Percentiles rank a stretch among this genome's conserved stretches.
These are phyloP conservation scores for Stachybotrys chlorohalonatus DNA, from an alignment of 2,329 filamentous ascomycete species.

Conservation along the genomic window DNA sequence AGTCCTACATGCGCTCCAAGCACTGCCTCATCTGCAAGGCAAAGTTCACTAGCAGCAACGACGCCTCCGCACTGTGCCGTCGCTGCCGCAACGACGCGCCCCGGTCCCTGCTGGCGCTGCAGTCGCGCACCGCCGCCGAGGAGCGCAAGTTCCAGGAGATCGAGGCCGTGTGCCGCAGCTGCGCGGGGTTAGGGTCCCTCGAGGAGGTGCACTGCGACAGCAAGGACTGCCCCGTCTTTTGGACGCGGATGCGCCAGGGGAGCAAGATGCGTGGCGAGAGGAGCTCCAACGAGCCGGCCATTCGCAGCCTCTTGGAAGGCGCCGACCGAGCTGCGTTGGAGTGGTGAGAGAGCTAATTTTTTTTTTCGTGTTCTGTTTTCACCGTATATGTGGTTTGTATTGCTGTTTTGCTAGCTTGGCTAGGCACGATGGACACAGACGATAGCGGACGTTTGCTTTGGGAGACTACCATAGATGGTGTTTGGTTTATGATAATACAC, in stretches of 20 bases:
- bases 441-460: not conserved
- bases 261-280: slow-evolving; percentile 34
- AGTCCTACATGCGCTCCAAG: slow-evolving; percentile 80
- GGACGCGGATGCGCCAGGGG: slow-evolving; percentile 59
- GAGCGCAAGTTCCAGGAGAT: slow-evolving; percentile 59
- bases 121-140: slow-evolving; percentile 49
- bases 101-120: slow-evolving; percentile 54
- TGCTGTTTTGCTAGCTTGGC: not conserved
- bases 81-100: slow-evolving; percentile 46
- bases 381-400: not conserved
- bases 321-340: slow-evolving; percentile 19
- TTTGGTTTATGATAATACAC: too few relatives aligned
- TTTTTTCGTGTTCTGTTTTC: not conserved
- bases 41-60: slow-evolving; percentile 14
- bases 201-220: slow-evolving; percentile 85
- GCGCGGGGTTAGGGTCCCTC: slow-evolving; percentile 60
- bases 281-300: slow-evolving; percentile 19
- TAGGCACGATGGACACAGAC: not conserved
- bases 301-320: slow-evolving; percentile 18
- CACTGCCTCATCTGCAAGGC: slow-evolving; percentile 65
- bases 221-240: slow-evolving; percentile 88
- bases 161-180: slow-evolving; percentile 67
- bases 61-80: slow-evolving; percentile 40
- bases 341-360: slow-evolving; percentile 16
- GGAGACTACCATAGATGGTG: too few relatives aligned